phyloP scores from a whole-genome alignment of 768 basidiomycete species.

The Pulveroboletus sp. region DNA sequence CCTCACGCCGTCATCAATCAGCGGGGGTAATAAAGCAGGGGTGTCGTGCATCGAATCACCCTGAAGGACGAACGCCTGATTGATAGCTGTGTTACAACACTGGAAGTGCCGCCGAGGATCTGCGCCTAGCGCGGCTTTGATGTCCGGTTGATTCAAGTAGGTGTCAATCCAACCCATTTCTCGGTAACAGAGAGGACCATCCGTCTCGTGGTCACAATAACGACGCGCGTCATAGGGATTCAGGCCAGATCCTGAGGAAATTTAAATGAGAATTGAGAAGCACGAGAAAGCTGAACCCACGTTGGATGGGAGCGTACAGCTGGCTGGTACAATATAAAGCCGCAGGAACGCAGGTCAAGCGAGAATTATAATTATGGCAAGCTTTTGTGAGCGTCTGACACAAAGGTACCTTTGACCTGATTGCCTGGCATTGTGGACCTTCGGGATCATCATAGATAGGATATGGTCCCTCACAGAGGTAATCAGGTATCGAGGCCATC shows the following conservation, averaged over 20 bases:
- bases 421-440: conserved; percentile 60
- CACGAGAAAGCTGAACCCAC: conserved; percentile 39
- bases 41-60: conserved; percentile 89
- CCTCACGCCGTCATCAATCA: conserved; percentile 80
- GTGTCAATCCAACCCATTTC: conserved; percentile 87
- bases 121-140: conserved; percentile 81
- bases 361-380: conserved; percentile 63
- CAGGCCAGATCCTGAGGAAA: conserved; percentile 66
- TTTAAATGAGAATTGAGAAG: neutral
- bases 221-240: conserved; percentile 90
- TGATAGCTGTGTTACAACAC: conserved; percentile 78
- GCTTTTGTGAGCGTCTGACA: conserved; percentile 72
- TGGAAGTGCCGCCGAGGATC: conserved; percentile 56
- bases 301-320: conserved; percentile 66
- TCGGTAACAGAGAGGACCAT: conserved; percentile 73
- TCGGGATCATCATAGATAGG: conserved; percentile 72
- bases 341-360: conserved; percentile 72
- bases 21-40: conserved; percentile 70
- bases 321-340: conserved; percentile 77
- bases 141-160: conserved; percentile 76
- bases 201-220: conserved; percentile 66
- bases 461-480: conserved; percentile 79
- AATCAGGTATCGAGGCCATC: conserved; percentile 78
- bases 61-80: conserved; percentile 74
- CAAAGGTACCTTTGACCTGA: conserved; percentile 63